phyloP scores from a whole-genome alignment of 148 eudicot species.

The Silene latifolia region DNA sequence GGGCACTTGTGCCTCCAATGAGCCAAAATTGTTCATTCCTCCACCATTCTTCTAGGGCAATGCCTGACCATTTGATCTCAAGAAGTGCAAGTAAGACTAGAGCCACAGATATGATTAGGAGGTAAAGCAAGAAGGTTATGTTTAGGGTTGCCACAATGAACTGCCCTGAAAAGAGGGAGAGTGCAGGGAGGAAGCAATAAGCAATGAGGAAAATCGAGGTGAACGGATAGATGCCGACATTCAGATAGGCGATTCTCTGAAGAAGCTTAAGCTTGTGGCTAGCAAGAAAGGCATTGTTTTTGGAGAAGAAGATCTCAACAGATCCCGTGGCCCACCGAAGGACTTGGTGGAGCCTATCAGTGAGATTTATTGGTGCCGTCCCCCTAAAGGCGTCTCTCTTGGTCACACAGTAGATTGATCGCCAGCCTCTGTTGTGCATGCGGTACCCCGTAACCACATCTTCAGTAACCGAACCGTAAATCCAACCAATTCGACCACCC shows the following conservation, averaged over 20 bases:
- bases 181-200: constrained; percentile 92
- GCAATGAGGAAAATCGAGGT: constrained; percentile 85
- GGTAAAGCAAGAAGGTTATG: constrained; percentile 72
- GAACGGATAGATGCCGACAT: constrained; percentile 92
- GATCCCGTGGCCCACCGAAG: constrained; percentile 98
- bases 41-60: constrained; percentile 91
- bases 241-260: constrained; percentile 80
- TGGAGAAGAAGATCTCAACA: constrained; percentile 91
- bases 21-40: constrained; percentile 95
- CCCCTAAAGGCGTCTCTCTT: constrained; percentile 92
- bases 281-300: constrained; percentile 79
- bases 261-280: constrained; percentile 66
- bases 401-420: constrained; percentile 83
- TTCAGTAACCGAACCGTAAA: constrained; percentile 93
- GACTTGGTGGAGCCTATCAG: constrained; percentile 93
- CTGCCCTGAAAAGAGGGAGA: constrained; percentile 85
- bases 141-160: constrained; percentile 77
- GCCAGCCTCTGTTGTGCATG: constrained; percentile 97
- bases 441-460: constrained; percentile 92
- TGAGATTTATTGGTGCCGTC: constrained; percentile 88
- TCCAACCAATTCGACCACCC: constrained; percentile 93
- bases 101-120: constrained; percentile 62
- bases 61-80: constrained; percentile 94
- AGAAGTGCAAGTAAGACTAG: constrained; percentile 70
- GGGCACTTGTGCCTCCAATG: constrained; percentile 95